Evolutionary conservation across 2,329 filamentous ascomycete species (phyloP).

Genomic region (Penicillium sp.): DNA sequence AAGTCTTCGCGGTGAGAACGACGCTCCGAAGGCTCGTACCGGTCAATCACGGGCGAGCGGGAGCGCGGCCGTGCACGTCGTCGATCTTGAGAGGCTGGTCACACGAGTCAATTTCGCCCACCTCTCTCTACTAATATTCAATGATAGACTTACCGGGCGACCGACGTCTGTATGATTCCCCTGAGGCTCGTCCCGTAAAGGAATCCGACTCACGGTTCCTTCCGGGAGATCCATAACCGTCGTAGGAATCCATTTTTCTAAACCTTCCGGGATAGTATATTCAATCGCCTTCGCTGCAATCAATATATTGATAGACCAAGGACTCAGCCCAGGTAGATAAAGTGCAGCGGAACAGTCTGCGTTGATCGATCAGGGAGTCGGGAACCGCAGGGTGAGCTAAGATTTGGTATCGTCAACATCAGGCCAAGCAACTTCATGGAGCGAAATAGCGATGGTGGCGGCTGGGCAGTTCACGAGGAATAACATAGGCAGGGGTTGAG

Average conservation of each 20-base stretch:
- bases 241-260: conserved; percentile 48
- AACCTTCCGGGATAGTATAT: neutral
- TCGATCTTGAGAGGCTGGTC: conserved; percentile 42
- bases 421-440: conserved; percentile 30
- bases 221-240: conserved; percentile 47
- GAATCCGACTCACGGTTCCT: conserved; percentile 45
- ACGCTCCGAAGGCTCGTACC: conserved; percentile 60
- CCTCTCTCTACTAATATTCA: neutral
- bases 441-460: conserved; percentile 23
- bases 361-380: neutral
- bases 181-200: conserved; percentile 32
- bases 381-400: conserved; percentile 33
- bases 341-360: neutral
- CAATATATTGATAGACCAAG: neutral
- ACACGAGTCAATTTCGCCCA: neutral
- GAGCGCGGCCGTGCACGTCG: conserved; percentile 53
- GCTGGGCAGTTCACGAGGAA: conserved; percentile 25
- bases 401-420: conserved; percentile 40
- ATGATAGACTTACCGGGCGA: conserved; percentile 45
- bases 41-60: conserved; percentile 63
- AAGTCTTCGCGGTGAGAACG: conserved; percentile 58
- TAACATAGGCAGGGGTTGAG: conserved; percentile 22
- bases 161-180: conserved; percentile 48
- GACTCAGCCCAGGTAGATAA: neutral
- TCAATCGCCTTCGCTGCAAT: conserved; percentile 3